phyloP scores from a whole-genome alignment of 306 rosid species.

The Lathyrus aphaca region DNA sequence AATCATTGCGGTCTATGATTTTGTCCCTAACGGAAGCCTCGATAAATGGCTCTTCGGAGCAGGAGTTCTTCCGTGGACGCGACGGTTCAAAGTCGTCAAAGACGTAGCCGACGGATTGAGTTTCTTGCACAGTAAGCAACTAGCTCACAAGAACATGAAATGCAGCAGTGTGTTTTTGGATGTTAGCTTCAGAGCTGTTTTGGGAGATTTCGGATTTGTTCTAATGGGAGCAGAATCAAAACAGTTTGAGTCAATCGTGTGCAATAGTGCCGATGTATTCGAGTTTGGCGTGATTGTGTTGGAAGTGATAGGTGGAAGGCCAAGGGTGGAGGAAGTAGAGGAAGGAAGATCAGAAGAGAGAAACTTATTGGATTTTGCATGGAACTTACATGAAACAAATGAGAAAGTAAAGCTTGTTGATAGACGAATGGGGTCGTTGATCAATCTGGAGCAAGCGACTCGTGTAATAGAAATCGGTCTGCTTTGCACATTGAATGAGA shows the following conservation, averaged over 20 bases:
- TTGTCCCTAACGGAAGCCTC: constrained; percentile 67
- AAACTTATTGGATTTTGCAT: constrained; percentile 65
- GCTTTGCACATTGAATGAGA: constrained; percentile 76
- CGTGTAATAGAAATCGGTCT: constrained; percentile 64
- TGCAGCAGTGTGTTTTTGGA: constrained; percentile 75
- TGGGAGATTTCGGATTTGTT: constrained; percentile 75
- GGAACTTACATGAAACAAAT: constrained; percentile 63
- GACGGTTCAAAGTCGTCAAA: constrained; percentile 63
- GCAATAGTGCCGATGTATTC: constrained; percentile 65
- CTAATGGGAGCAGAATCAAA: constrained; percentile 61
- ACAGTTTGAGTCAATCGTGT: constrained; percentile 60
- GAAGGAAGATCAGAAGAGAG: constrained; percentile 48
- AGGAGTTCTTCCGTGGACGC: constrained; percentile 81
- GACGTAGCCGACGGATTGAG: constrained; percentile 65
- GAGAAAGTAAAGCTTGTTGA: constrained; percentile 64
- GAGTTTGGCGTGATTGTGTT: constrained; percentile 74
- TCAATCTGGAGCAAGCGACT: constrained; percentile 68
- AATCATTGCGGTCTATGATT: constrained; percentile 64
- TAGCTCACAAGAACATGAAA: constrained; percentile 82
- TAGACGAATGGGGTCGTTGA: constrained; percentile 64
- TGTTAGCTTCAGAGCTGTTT: constrained; percentile 63
- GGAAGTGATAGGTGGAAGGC: constrained; percentile 79
- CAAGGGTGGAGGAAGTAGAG: constrained; percentile 48
- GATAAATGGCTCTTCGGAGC: constrained; percentile 80
- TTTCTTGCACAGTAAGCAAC: constrained; percentile 55